A percentile compares a stretch with the other conserved stretches of the same genome.
Evolutionary conservation across 352 stramenopile species (phyloP).

Genomic region (Halophytophthora polymorphica): DNA sequence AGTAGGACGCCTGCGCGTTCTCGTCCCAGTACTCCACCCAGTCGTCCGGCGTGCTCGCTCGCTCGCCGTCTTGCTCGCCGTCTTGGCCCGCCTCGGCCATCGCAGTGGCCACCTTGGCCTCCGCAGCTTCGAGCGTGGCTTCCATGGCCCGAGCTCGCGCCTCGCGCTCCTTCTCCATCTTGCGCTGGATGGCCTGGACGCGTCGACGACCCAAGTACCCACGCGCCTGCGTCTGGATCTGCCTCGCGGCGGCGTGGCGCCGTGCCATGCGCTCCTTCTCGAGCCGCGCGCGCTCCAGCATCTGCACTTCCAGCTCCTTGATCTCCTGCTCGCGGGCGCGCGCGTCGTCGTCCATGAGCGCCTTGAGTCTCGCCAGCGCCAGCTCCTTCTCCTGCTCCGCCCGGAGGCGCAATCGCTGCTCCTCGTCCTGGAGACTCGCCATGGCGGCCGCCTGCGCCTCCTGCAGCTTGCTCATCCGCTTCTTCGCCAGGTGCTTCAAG

Average conservation of each 20-base stretch:
- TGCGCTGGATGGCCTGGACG: conserved; percentile 50
- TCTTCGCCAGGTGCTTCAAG: conserved; percentile 42
- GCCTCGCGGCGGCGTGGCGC: conserved; percentile 46
- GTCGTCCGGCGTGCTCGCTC: conserved; percentile 37
- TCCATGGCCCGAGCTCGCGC: conserved; percentile 55
- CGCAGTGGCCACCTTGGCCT: conserved; percentile 53
- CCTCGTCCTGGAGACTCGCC: conserved; percentile 50
- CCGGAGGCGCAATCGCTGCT: conserved; percentile 53
- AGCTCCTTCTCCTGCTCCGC: conserved; percentile 68
- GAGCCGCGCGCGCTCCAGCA: conserved; percentile 64
- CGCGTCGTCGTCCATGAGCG: conserved; percentile 71
- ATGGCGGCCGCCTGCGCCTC: conserved; percentile 46
- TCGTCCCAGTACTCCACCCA: conserved; percentile 92
- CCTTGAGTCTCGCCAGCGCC: conserved; percentile 56
- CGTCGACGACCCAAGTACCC: conserved; percentile 57
- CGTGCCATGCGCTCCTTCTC: conserved; percentile 61
- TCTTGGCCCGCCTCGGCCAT: conserved; percentile 23
- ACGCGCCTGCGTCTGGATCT: conserved; percentile 52
- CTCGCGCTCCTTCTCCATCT: conserved; percentile 65
- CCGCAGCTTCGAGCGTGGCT: conserved; percentile 49
- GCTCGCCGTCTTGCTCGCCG: conserved; percentile 5
- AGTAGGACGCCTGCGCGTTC: conserved; percentile 85
- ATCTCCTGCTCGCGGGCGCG: conserved; percentile 64
- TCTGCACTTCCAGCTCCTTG: conserved; percentile 63
- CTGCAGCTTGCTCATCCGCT: conserved; percentile 44